Base-by-base conservation (phyloP, 306 rosid species). In the Pterocarpus santalinus region DNA sequence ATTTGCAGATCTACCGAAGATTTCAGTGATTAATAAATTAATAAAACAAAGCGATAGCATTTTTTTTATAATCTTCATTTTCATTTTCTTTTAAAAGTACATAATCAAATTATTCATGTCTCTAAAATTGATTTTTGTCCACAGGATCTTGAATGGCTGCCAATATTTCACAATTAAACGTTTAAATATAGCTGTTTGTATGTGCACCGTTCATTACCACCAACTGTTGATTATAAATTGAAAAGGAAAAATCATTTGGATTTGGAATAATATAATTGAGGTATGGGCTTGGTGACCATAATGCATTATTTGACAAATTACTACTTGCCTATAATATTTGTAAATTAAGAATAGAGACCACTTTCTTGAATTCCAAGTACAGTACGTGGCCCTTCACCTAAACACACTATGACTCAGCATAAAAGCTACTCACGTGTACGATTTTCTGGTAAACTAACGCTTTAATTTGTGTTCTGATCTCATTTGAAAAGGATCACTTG, bases 21-120 rank as follows among this genome's bases (percentile, higher is more conserved):
- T 83, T 72, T 65, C 72, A 65, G 72, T 83, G 52, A 13, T 73
- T 36, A 46, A 74, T 41, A 53, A 66, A 65, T 14, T 22, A 22
- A 22, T 22, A 55, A 73, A 63, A 49, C 66, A 39, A 52, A 61
- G 16, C 69, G 66, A 38, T 33, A 39, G 11, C 60, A 43, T 47
- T 39, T 49, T 75, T 76, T 34, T 28, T 32, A 14, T 65, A 49
- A 39, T 32, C 39, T 28, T 58, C 16, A 13, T 65, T n/a, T 17
- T 11, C 32, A 69, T 80, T 62, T 81, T 12, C 17, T 41, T 72
- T 52, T 66, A 6, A 12, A 8, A 35, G 13, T 15, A 13, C 35
- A 30, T 38, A 30, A 47, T 69, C 2, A 47, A 69, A 35, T 36
- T 22, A 38, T 44, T 47, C 8, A 2, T 16, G 33, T 10, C 61